Percentiles rank a stretch among this genome's conserved stretches.
phyloP scores from a whole-genome alignment of 257 asterid species.

The Linderniella brevidens region DNA sequence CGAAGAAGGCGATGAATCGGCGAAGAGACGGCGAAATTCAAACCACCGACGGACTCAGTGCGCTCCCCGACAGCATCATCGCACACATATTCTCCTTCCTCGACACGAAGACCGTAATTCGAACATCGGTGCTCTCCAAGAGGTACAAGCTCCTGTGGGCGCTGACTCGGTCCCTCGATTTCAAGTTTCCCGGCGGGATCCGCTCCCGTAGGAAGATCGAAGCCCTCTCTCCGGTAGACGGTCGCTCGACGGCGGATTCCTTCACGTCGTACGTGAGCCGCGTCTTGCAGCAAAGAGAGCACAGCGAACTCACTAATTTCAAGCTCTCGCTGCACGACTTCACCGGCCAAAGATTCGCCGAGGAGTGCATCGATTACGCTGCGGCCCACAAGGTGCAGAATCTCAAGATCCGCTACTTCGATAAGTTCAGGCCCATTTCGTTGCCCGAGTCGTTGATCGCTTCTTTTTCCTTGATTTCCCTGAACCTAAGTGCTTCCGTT shows the following conservation, averaged over 20 bases:
- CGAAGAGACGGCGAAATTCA: background rate
- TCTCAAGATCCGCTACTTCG: slow-evolving; percentile 14
- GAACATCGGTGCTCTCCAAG: slow-evolving; percentile 22
- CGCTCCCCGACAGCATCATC: slow-evolving; percentile 29
- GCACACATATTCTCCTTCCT: slow-evolving; percentile 18
- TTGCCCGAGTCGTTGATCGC: slow-evolving; percentile 16
- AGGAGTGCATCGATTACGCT: slow-evolving; percentile 22
- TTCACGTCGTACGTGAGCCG: slow-evolving; percentile 10
- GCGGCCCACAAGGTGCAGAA: slow-evolving; percentile 25
- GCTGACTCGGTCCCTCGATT: slow-evolving; percentile 17
- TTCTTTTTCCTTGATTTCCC: slow-evolving; percentile 10
- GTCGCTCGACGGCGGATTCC: background rate
- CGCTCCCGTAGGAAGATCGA: background rate
- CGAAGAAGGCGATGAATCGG: slow-evolving; percentile 8
- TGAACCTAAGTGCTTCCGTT: slow-evolving; percentile 17
- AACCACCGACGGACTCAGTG: slow-evolving; percentile 20
- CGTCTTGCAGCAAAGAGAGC: slow-evolving; percentile 19
- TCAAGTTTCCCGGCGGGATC: slow-evolving; percentile 10
- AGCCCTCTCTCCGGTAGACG: background rate
- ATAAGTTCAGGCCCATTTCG: slow-evolving; percentile 3
- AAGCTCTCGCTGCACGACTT: slow-evolving; percentile 13
- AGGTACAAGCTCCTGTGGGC: slow-evolving; percentile 27
- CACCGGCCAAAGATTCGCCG: slow-evolving; percentile 9
- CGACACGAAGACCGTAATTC: slow-evolving; percentile 18
- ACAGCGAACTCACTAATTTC: slow-evolving; percentile 11